Evolutionary conservation across 2,329 filamentous ascomycete genomes (phyloP).

Genomic region (Fusarium protoensiforme): DNA sequence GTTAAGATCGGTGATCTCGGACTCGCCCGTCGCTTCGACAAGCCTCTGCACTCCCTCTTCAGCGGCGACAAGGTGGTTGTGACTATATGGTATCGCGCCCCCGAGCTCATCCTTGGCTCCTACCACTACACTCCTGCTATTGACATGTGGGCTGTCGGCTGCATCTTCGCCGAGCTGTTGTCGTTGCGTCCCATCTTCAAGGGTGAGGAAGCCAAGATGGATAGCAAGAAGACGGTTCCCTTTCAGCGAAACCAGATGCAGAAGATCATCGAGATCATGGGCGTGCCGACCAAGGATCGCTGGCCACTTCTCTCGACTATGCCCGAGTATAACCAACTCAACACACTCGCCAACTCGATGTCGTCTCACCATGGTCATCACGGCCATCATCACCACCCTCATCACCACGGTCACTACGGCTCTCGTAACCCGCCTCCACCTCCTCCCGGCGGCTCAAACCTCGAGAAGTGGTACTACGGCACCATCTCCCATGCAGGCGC

Average conservation of each 20-base stretch:
- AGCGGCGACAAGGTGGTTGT: conserved; percentile 98
- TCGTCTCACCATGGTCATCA: conserved; percentile 53
- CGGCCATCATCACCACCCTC: conserved; percentile 57
- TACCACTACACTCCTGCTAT: conserved; percentile 98
- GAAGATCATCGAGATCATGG: conserved; percentile 97
- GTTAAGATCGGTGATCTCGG: conserved; percentile 97
- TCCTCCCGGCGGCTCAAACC: conserved; percentile 54
- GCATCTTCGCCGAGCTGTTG: conserved; percentile 95
- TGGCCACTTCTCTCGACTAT: conserved; percentile 89
- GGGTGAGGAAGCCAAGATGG: conserved; percentile 98
- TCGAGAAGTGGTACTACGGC: conserved; percentile 85
- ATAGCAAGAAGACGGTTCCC: conserved; percentile 95
- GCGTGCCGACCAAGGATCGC: conserved; percentile 85
- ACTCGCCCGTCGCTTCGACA: conserved; percentile 91
- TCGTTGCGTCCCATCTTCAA: conserved; percentile 96
- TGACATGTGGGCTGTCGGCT: conserved; percentile 97
- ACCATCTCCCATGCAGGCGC: conserved; percentile 70
- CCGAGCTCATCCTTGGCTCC: conserved; percentile 89
- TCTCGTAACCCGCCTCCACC: conserved; percentile 52
- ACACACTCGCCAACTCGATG: conserved; percentile 63
- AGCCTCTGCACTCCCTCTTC: conserved; percentile 91
- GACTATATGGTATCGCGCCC: conserved; percentile 98
- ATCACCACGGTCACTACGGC: conserved; percentile 55
- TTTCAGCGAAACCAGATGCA: conserved; percentile 99
- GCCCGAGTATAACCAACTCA: conserved; percentile 85